Conservation (phyloP, 2,329 filamentous ascomycete species). For the Neurospora sp. region DNA sequence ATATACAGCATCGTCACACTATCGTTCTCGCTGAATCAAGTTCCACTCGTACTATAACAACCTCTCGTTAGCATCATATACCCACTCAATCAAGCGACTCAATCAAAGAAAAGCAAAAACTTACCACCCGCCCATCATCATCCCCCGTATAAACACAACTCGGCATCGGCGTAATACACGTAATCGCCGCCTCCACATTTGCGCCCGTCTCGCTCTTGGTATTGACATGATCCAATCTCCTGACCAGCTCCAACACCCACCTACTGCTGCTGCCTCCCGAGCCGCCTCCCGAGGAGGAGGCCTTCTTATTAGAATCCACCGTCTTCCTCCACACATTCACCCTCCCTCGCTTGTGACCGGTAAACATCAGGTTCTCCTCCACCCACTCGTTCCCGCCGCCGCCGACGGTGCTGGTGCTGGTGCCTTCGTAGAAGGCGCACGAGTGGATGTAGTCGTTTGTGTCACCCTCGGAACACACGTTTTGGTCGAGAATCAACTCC, state of each 20-base stretch:
- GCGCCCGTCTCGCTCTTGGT: constrained; percentile 48
- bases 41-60: constrained; percentile 52
- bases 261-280: constrained; percentile 19
- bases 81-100: background rate
- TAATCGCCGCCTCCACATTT: constrained; percentile 62
- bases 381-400: constrained; percentile 72
- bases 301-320: constrained; percentile 5
- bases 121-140: constrained; percentile 82
- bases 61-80: constrained; percentile 7
- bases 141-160: constrained; percentile 86
- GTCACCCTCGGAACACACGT: constrained; percentile 46
- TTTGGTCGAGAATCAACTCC: constrained; percentile 69
- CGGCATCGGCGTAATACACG: constrained; percentile 75
- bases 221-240: constrained; percentile 74
- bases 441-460: constrained; percentile 62
- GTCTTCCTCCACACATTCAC: constrained; percentile 65
- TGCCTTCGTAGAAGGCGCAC: constrained; percentile 88
- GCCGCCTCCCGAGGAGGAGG: no score
- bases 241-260: constrained; percentile 71
- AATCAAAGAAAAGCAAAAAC: constrained; percentile 24
- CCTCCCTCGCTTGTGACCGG: constrained; percentile 72
- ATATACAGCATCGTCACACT: constrained; percentile 14
- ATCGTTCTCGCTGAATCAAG: constrained; percentile 47
- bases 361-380: constrained; percentile 77
- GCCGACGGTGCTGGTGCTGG: constrained; percentile 18